Evolutionary conservation across 2,329 filamentous ascomycete species (phyloP).

Genomic region (Diaporthe citriasiana): DNA sequence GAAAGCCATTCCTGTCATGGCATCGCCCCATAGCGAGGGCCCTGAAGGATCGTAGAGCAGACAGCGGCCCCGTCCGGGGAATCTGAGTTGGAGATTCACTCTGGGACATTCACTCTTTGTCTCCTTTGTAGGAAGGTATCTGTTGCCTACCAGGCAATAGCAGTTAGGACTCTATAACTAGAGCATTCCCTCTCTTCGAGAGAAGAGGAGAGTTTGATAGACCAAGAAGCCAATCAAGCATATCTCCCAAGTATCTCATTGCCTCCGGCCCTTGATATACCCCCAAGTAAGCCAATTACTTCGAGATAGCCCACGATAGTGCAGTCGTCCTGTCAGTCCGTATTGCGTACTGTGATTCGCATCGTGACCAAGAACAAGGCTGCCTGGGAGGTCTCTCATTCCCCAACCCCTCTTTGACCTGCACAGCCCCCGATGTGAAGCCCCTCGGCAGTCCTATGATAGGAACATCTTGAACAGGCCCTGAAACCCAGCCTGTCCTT

Average conservation of each 20-base stretch:
- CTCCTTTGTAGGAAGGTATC: too few relatives aligned
- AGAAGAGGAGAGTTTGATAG: too few relatives aligned
- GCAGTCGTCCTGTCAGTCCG: background rate
- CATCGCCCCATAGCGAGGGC: slow-evolving; percentile 23
- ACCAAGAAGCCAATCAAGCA: too few relatives aligned
- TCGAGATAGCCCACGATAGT: background rate
- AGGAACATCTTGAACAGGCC: too few relatives aligned
- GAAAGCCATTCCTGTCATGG: background rate
- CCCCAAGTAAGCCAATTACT: background rate
- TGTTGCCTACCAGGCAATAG: too few relatives aligned
- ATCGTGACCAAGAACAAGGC: background rate
- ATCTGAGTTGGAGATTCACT: background rate
- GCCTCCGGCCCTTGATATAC: background rate
- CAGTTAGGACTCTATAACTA: too few relatives aligned
- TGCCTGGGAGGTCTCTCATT: background rate
- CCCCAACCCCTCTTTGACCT: background rate
- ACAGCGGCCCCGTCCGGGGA: slow-evolving; percentile 21
- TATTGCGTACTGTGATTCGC: slow-evolving; percentile 24
- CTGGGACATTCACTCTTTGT: too few relatives aligned
- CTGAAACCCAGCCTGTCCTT: background rate
- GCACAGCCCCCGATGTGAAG: slow-evolving; percentile 12
- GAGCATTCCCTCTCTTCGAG: too few relatives aligned
- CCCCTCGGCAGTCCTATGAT: slow-evolving; percentile 4
- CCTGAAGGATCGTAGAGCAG: slow-evolving; percentile 22
- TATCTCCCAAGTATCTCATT: too few relatives aligned